These are phyloP conservation scores for Smallanthus sonchifolius DNA, from an alignment of 129 eudicot genomes.

Conservation along the genomic window DNA sequence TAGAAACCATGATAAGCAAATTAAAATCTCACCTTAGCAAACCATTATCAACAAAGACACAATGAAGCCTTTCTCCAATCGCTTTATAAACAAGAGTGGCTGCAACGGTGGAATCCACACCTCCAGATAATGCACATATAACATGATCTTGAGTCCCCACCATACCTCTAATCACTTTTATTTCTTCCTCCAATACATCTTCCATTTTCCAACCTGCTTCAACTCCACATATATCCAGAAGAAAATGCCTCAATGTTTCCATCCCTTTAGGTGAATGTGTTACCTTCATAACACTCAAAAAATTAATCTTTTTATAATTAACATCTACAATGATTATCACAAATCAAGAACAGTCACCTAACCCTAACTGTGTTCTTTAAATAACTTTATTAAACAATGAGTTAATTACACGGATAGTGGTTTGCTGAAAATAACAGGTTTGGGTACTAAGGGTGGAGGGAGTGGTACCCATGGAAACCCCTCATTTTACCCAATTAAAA, in stretches of 20 bases:
- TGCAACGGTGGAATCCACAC: conserved; percentile 97
- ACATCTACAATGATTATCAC: not conserved
- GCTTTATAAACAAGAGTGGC: conserved; percentile 95
- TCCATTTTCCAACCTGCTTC: conserved; percentile 87
- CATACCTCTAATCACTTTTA: conserved; percentile 51
- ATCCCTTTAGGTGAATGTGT: conserved; percentile 92
- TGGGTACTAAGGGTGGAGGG: too few relatives aligned
- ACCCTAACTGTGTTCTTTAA: not conserved
- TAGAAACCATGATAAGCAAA: not conserved
- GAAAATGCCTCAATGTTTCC: conserved; percentile 69
- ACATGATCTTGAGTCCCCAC: conserved; percentile 86
- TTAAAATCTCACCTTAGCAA: conserved; percentile 53
- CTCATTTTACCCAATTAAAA: too few relatives aligned
- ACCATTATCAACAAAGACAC: conserved; percentile 92
- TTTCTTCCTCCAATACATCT: conserved; percentile 80
- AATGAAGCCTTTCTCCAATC: conserved; percentile 89
- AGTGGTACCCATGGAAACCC: too few relatives aligned
- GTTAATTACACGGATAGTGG: not conserved
- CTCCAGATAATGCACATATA: conserved; percentile 94
- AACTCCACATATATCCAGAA: conserved; percentile 74
- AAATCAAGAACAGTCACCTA: not conserved
- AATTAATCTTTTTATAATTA: not conserved
- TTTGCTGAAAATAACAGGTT: too few relatives aligned
- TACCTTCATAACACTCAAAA: conserved; percentile 42
- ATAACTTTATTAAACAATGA: not conserved